A percentile compares a stretch with the other conserved stretches of the same genome.
Conservation (phyloP, 139 green algal genomes). For the Volvox africanus region DNA sequence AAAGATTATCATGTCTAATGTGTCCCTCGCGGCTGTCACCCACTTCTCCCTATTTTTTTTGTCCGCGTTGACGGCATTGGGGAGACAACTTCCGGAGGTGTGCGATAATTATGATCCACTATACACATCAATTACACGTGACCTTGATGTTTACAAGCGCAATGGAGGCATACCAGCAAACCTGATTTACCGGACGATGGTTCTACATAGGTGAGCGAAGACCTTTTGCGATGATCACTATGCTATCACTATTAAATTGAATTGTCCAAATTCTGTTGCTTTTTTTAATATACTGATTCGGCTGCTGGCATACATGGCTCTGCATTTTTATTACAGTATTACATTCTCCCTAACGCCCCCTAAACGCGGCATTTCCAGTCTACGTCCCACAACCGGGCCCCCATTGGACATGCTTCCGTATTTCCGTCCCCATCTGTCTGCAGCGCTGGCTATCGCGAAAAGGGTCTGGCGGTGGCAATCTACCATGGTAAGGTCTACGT, state of each 20-base stretch:
- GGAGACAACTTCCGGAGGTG: background rate
- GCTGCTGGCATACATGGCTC: too few relatives aligned
- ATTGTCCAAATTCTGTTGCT: too few relatives aligned
- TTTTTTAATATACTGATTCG: too few relatives aligned
- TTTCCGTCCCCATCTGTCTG: background rate
- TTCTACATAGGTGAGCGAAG: background rate
- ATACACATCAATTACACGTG: constrained; percentile 8
- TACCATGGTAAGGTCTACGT: constrained; percentile 40
- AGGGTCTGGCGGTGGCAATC: constrained; percentile 38
- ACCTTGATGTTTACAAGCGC: background rate
- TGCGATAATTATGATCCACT: constrained; percentile 12
- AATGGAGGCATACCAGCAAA: background rate
- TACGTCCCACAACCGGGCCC: too few relatives aligned
- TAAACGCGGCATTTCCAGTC: too few relatives aligned
- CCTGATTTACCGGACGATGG: background rate
- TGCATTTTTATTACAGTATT: too few relatives aligned
- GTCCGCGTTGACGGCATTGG: background rate
- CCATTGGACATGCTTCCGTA: too few relatives aligned
- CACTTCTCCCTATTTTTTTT: background rate
- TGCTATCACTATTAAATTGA: too few relatives aligned
- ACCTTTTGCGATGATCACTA: too few relatives aligned
- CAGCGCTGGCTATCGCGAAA: constrained; percentile 13
- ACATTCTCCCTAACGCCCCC: too few relatives aligned
- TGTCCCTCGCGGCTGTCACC: background rate
- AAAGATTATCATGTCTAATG: background rate